Evolutionary conservation across 2,329 filamentous ascomycete species (phyloP).

Genomic region (Colletotrichum lindemuthianum): DNA sequence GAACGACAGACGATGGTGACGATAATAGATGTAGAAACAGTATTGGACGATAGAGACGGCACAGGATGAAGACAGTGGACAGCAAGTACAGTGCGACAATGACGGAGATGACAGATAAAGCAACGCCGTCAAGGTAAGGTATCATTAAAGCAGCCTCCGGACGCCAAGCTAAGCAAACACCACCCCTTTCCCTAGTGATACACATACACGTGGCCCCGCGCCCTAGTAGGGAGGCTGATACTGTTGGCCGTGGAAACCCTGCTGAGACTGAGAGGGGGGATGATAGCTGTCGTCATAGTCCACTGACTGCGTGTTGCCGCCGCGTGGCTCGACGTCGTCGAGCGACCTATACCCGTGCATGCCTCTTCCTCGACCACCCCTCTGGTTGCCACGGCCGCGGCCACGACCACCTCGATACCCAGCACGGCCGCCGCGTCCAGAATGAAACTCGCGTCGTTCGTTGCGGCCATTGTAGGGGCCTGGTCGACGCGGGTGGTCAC

Average conservation of each 20-base stretch:
- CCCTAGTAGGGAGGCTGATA: conserved; percentile 26
- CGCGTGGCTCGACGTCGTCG: conserved; percentile 68
- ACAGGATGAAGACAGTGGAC: too few species aligned
- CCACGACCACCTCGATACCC: conserved; percentile 52
- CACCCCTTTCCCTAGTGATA: too few species aligned
- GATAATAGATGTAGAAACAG: too few species aligned
- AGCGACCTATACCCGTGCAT: conserved; percentile 71
- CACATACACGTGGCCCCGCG: conserved; percentile 1
- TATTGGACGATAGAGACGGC: too few species aligned
- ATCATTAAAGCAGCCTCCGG: too few species aligned
- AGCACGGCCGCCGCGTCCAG: conserved; percentile 52
- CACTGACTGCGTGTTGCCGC: conserved; percentile 53
- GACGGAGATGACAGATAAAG: too few species aligned
- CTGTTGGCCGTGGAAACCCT: conserved; percentile 35
- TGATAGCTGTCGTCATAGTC: conserved; percentile 54
- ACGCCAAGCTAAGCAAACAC: too few species aligned
- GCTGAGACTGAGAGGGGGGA: conserved; percentile 39
- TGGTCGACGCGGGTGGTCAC: conserved; percentile 42
- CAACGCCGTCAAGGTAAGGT: too few species aligned
- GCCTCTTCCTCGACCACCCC: conserved; percentile 56
- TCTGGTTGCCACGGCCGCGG: conserved; percentile 52
- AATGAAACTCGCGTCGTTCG: conserved; percentile 54
- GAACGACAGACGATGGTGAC: too few species aligned
- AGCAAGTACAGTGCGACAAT: too few species aligned
- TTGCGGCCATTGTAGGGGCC: conserved; percentile 49